Base-by-base conservation (phyloP, 495 filamentous ascomycete genomes). In the Hypoxylon cercidicola region DNA sequence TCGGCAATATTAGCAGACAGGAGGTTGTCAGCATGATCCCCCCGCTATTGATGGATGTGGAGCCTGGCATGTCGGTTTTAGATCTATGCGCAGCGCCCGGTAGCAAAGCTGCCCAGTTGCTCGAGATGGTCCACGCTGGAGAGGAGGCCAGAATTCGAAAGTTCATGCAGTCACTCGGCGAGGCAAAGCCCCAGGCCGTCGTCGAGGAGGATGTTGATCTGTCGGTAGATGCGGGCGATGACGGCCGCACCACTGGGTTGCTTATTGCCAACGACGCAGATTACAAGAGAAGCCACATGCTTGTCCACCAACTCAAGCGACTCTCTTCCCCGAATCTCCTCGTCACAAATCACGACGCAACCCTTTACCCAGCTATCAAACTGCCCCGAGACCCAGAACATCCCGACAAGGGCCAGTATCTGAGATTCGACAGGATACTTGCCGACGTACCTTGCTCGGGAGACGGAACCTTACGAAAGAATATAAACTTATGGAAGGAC, bases 11-110 rank as follows among this genome's bases (percentile, higher is more conserved):
- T 72, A 96, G 89, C 75, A 86, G 95, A 68, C 95, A 99, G 77
- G 95, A 99, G 79, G 87, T 94, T 18, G 95, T 99, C 61, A 96
- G 91, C 82, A 99, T 99, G 95, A 97, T 99, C 63, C 95, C 95
- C 20, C 96, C 96, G 19, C 86, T 98, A 49, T 79, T 98, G 58
- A 91, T 98, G 84, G 94, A 97, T 71, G 77, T 97, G 25, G 85
- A 85, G 51, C 93, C 96, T 16, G 92, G 93, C 34, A 97, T 97
- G 91, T 86, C 86, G 8, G 93, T 97, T 10, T 77, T 99, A 70
- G 95, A 99, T 75, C 85, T 99, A 81, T 99, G 95, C 76, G 95
- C 95, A 58, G 95, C 95, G 0, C 95, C 95, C 5, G 95, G 95
- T 18, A 97, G 93, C 80, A 99, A 99, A 82, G 90, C 93, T 13